A percentile compares a stretch with the other conserved stretches of the same genome.
These are phyloP conservation scores for Ophiostoma piceae DNA, from an alignment of 2,329 filamentous ascomycete species.

Conservation along the genomic window DNA sequence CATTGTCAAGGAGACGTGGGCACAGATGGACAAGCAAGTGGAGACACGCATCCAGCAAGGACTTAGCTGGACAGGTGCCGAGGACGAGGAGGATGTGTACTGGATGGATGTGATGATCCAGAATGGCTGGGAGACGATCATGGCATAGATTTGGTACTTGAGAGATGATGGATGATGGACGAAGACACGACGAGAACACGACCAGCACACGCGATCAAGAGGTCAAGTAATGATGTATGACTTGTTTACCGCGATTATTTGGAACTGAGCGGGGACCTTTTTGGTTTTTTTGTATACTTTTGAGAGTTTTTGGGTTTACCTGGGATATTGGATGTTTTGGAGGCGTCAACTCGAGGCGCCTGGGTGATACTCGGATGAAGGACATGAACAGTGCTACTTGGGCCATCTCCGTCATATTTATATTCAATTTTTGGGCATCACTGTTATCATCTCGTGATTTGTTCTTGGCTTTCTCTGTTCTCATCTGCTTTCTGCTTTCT, in stretches of 20 bases:
- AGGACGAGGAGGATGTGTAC: conserved; percentile 41
- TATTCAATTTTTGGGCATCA: neutral
- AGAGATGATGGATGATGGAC: neutral
- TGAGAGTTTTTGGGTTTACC: neutral
- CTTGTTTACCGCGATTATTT: neutral
- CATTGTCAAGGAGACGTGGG: conserved; percentile 50
- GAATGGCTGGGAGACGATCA: conserved; percentile 48
- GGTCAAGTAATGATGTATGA: neutral
- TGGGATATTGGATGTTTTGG: neutral
- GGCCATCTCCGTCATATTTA: neutral
- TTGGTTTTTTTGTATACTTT: neutral
- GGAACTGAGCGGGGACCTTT: neutral
- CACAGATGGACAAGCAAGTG: conserved; percentile 39
- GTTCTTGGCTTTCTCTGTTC: neutral
- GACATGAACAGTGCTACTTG: neutral
- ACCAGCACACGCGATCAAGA: neutral
- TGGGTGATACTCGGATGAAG: neutral
- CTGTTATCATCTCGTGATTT: neutral
- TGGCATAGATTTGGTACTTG: conserved; percentile 23
- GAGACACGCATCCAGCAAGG: conserved; percentile 16
- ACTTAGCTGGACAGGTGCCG: conserved; percentile 25
- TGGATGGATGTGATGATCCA: conserved; percentile 55
- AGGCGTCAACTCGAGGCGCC: neutral
- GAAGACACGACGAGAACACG: neutral
- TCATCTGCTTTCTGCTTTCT: neutral